Conservation (phyloP, 2,329 filamentous ascomycete genomes). For the Verticillium zaregamsianum region DNA sequence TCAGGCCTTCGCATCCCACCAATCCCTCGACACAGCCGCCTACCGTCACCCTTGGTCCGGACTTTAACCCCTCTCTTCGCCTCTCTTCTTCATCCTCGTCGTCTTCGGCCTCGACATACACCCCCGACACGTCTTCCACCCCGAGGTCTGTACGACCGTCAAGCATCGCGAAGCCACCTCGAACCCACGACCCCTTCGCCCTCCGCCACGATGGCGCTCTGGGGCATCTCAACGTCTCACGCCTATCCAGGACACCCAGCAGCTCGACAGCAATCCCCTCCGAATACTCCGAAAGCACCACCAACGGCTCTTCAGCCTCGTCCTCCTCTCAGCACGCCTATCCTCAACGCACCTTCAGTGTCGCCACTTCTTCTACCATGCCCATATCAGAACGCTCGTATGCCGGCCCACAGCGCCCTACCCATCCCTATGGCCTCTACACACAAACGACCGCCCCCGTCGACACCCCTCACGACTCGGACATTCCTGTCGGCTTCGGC, state of each 20-base stretch:
- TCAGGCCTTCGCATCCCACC: constrained; percentile 30
- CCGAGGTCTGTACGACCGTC: constrained; percentile 38
- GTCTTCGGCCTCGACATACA: constrained; percentile 4
- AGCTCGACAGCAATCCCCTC: constrained; percentile 31
- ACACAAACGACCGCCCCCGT: constrained; percentile 70
- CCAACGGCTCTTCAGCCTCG: constrained; percentile 66
- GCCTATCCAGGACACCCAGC: constrained; percentile 19
- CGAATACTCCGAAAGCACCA: constrained; percentile 55
- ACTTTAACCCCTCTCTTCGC: background rate
- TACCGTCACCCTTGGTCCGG: constrained; percentile 13
- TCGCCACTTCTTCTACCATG: constrained; percentile 67
- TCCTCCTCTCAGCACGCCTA: constrained; percentile 87
- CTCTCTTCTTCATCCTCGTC: background rate
- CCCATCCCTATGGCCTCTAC: constrained; percentile 85
- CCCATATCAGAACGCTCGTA: constrained; percentile 56
- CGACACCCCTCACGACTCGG: constrained; percentile 32
- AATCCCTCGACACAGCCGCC: background rate
- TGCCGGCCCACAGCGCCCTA: constrained; percentile 59
- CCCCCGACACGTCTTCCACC: constrained; percentile 13
- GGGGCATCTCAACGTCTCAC: constrained; percentile 10
- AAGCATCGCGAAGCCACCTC: constrained; percentile 52
- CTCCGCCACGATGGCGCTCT: constrained; percentile 44
- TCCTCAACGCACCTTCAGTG: constrained; percentile 66
- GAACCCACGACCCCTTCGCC: constrained; percentile 43
- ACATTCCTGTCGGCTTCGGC: constrained; percentile 71